Evolutionary conservation across 768 basidiomycete genomes (phyloP), one percentile per base, ranked within the genome.

Genomic region (Pulveroboletus sp.): DNA sequence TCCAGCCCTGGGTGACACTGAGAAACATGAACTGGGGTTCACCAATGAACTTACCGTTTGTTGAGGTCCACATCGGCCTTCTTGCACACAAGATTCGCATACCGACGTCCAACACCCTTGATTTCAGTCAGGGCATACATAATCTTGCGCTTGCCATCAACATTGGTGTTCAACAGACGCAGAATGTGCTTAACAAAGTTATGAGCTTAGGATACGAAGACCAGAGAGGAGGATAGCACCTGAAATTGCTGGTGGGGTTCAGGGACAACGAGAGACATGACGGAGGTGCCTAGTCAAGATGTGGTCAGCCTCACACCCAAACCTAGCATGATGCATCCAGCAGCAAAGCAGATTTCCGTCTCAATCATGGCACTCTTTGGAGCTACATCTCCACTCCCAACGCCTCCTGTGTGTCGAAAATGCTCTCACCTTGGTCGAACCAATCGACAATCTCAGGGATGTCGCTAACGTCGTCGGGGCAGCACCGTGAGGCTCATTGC

Each of bases 51-150:
- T 54, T 65, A 98, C 96, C 96, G 90, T 77, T 99, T 99, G 79
- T 82, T 92, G 54, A 99, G 82, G 68, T 98, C 95, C 37, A 99
- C 92, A 76, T 98, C 96, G 55, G 96, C 96, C 80, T 99, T 99
- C 77, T 98, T 98, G 85, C 96, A 98, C 61, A 98, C 95, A 65
- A 98, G 75, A 76, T 98, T 98, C 68, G 96, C 86, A 76, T 98
- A 99, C 47, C 96, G 89, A 58, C 96, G 87, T 65, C 96, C 96
- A 54, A 99, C 96, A 83, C 96, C 96, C 81, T 98, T 98, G 81
- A 99, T 99, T 79, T 99, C 96, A 42, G 96, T 98, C 78, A 98
- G 71, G 64, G 96, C 95, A 72, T 93, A 98, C 89, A 93, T 97
- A 73, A 99, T 88, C 79, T 99, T 99, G 64, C 96, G 86, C 71